Base-by-base conservation (phyloP, 495 filamentous ascomycete genomes). In the Penicillium silybi region DNA sequence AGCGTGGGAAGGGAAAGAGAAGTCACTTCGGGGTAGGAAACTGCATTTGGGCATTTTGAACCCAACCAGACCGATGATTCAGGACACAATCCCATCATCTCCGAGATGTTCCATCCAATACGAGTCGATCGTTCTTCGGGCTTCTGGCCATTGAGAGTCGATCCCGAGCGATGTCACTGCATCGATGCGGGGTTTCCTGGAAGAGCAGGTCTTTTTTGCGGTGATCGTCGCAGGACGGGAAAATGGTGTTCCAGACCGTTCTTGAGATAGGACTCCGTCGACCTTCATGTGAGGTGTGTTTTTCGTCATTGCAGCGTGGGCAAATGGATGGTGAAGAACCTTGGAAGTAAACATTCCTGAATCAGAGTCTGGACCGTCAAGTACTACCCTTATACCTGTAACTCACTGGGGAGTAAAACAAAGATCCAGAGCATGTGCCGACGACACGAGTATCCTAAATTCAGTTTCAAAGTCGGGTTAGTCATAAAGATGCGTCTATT, bases 21-120 rank as follows among this genome's bases (percentile, higher is more conserved):
- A 48, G 19, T 17, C 3, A 39, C 26, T 15, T 32, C 8, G 29
- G 11, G 29, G 9, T 13, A 32, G 29, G 29, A 32, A 32, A 10
- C 23, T 15, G 35, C 18, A 40, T 51, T 17, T 6, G 16, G 16
- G 38, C 8, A 43, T 65, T 65, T 54, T 37, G 52, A 65, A 59
- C 35, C 20, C 55, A 46, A 42, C 62, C 51, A 55, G 62, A 59
- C 58, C 48, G 58, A 54, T 46, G 13, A 37, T 43, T 46, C 44
- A 48, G 20, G 42, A 35, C 18, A 41, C 15, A 45, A 27, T 29
- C 10, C 26, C 32, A 42, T 54, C 38, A 45, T 48, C 43, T 64
- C 62, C 62, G 62, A 50, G 8, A 49, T 35, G n/a, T 53, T 51
- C 56, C 53, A 57, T 49, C 59, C 62, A 62, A 65, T 65, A 57